Evolutionary conservation across 163 green algal species (phyloP).

Genomic region (Scenedesmus sp.): DNA sequence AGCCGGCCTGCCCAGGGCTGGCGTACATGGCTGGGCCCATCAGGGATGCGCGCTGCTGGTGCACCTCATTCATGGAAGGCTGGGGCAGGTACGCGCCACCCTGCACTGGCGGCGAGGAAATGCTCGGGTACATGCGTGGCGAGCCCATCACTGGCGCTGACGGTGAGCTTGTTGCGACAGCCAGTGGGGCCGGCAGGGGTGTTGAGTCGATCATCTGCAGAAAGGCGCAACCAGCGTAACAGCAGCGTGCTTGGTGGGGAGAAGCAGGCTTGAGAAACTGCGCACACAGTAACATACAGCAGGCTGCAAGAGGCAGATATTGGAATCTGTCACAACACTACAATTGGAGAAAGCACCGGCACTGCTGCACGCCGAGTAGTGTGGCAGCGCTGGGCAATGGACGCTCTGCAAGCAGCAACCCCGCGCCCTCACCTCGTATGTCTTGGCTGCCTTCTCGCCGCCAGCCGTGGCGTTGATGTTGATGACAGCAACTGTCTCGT

Average conservation of each 20-base stretch:
- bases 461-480: neutral
- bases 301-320: too few species aligned
- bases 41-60: slow-evolving; percentile 1
- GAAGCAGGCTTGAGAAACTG: neutral
- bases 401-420: neutral
- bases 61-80: neutral
- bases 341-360: too few species aligned
- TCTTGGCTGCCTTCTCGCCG: neutral
- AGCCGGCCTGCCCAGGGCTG: neutral
- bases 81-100: neutral
- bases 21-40: neutral
- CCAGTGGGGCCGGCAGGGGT: slow-evolving; percentile 20
- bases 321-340: too few species aligned
- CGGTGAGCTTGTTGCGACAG: neutral
- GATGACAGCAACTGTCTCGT: slow-evolving; percentile 36
- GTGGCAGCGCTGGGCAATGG: too few species aligned
- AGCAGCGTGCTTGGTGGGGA: neutral
- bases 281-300: too few species aligned
- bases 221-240: neutral
- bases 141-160: slow-evolving; percentile 13
- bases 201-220: neutral
- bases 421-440: slow-evolving; percentile 19
- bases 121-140: slow-evolving; percentile 33
- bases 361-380: too few species aligned
- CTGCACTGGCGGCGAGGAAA: neutral